Evolutionary conservation across 2,329 filamentous ascomycete genomes (phyloP).

Genomic region (Pseudogymnoascus sp.): DNA sequence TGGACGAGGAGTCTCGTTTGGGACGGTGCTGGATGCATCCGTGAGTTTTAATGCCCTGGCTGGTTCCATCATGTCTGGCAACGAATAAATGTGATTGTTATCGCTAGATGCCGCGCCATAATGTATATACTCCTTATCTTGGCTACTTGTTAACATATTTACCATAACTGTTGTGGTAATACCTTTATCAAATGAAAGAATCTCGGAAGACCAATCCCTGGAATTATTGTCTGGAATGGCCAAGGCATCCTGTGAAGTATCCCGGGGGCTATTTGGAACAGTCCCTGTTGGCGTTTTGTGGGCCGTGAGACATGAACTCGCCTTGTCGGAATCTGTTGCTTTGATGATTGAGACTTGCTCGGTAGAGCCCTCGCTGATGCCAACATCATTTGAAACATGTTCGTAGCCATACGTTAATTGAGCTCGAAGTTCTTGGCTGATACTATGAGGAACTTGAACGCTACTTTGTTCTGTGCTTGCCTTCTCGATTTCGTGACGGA

Average conservation of each 20-base stretch:
- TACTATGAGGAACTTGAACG: conserved; percentile 12
- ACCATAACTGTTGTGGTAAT: not conserved
- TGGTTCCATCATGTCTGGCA: conserved; percentile 10
- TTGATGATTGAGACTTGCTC: not conserved
- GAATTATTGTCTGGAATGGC: not conserved
- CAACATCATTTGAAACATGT: not conserved
- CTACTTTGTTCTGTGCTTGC: not conserved
- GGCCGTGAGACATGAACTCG: not conserved
- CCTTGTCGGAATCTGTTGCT: not conserved
- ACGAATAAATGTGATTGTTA: not conserved
- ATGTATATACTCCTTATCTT: conserved; percentile 2
- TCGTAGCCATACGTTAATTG: not conserved
- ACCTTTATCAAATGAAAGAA: not conserved
- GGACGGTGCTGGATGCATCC: conserved; percentile 1
- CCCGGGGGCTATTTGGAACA: not conserved
- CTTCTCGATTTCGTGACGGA: not conserved
- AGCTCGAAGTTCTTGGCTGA: conserved; percentile 6
- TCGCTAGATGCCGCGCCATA: not conserved
- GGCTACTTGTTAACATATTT: conserved; percentile 10
- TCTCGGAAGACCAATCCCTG: not conserved
- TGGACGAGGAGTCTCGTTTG: conserved; percentile 12
- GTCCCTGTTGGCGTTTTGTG: not conserved
- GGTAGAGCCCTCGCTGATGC: not conserved
- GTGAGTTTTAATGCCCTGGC: not conserved
- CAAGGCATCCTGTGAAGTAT: not conserved